Conservation (phyloP, 805 yeast species). For the Saturnispora diversa region DNA sequence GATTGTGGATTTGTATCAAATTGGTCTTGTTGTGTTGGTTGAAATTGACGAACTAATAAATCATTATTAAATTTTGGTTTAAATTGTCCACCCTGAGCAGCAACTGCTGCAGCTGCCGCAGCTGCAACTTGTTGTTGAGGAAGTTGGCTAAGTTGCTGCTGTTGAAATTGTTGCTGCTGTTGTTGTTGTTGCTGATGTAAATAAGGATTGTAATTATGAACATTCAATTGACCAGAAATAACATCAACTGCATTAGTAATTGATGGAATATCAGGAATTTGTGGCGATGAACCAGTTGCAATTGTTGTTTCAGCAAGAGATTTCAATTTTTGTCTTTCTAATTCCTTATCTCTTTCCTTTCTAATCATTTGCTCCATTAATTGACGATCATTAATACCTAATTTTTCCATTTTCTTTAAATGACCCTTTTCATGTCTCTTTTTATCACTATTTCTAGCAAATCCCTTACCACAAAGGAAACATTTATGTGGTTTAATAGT, state of each 20-base stretch:
- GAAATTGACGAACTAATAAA: constrained; percentile 10
- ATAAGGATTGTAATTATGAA: constrained; percentile 5
- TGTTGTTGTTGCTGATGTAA: constrained; percentile 6
- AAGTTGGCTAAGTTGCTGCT: not conserved
- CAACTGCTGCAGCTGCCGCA: not conserved
- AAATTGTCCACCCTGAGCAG: constrained; percentile 6
- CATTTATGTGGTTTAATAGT: constrained; percentile 15
- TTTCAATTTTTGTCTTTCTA: constrained; percentile 10
- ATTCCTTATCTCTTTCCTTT: constrained; percentile 11
- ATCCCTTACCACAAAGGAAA: constrained; percentile 13
- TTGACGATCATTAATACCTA: constrained; percentile 8
- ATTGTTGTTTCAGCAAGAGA: constrained; percentile 8
- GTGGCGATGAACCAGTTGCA: not conserved
- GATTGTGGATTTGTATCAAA: constrained; percentile 1
- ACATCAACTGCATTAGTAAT: constrained; percentile 10
- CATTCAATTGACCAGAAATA: constrained; percentile 9
- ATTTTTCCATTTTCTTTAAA: constrained; percentile 10
- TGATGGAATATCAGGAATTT: constrained; percentile 5
- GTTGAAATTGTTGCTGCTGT: constrained; percentile 1
- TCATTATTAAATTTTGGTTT: constrained; percentile 10
- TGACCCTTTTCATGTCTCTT: constrained; percentile 16
- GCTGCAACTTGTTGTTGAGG: not conserved
- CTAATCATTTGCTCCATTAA: constrained; percentile 11
- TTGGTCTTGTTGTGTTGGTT: constrained; percentile 6
- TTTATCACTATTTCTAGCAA: constrained; percentile 16